These are phyloP conservation scores for Pythium sukuiense DNA, from an alignment of 352 stramenopile species.

Conservation along the genomic window DNA sequence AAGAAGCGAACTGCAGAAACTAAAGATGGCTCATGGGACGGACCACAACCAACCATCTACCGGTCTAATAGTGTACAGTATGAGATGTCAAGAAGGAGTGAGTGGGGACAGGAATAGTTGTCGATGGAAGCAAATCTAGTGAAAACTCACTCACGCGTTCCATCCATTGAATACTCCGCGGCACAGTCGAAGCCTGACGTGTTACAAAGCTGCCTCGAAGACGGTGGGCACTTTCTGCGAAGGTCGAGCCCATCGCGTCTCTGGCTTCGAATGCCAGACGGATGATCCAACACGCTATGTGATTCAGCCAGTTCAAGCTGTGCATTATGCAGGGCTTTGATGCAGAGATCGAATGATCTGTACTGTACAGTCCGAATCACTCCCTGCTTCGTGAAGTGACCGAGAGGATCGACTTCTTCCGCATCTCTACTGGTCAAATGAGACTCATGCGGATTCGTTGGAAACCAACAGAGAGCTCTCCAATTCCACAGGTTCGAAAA, in stretches of 20 bases:
- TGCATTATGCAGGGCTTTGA: neutral
- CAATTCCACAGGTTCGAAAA: neutral
- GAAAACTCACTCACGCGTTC: neutral
- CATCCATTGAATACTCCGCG: neutral
- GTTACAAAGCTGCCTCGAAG: neutral
- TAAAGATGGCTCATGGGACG: neutral
- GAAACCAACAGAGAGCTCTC: neutral
- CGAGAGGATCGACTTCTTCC: neutral
- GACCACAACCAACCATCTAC: neutral
- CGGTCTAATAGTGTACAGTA: too few relatives aligned
- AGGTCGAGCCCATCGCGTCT: neutral
- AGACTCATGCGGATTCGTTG: neutral
- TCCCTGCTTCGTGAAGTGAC: too few relatives aligned
- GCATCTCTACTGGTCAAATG: neutral
- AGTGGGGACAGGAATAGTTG: neutral
- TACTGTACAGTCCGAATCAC: neutral
- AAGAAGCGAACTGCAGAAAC: neutral
- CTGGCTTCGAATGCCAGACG: neutral
- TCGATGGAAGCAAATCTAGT: neutral
- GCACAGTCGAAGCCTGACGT: too few relatives aligned
- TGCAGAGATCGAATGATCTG: neutral
- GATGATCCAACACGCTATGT: constrained; percentile 1
- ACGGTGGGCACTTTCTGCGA: neutral
- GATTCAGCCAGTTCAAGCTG: neutral
- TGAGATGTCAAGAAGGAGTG: neutral